Base-by-base conservation (phyloP, 73 alveolate species). In the Symbiodinium natans region DNA sequence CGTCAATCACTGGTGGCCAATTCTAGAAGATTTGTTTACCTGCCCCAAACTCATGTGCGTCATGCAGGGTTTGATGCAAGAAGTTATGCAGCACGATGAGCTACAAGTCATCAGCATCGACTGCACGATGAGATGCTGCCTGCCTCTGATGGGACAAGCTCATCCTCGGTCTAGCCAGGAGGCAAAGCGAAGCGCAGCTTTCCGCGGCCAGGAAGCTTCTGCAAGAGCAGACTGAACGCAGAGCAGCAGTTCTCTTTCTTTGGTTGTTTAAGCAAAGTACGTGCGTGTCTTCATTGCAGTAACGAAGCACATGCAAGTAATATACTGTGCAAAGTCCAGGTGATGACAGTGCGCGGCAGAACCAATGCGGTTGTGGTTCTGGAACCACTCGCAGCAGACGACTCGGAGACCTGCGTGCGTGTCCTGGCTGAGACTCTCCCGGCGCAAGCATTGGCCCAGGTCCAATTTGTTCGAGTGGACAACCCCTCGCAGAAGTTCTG, bases 311-410 rank as follows among this genome's bases (percentile, higher is more conserved):
- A n/a, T n/a, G n/a, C n/a, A n/a, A n/a, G 34, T 43, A 25, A 15
- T 17, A 27, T 3, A 23, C 41, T 6, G 27, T 40, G n/a, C n/a
- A n/a, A n/a, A 27, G 19, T n/a, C 27, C 13, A 34, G 40, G 36
- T 83, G 41, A 25, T 83, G 42, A 83, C 92, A 19, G 73, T 83
- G 15, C 92, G 92, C n/a, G 92, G 92, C 3, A 40, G 74, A 6
- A 83, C 92, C 2, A 15, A 54, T 27, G 92, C 92, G 3, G 92
- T 83, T 36, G 21, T 83, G 29, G 73, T 9, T 5, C 11, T 83
- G 92, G 36, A 9, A 5, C 40, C 92, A 17, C 74, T 83, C n/a
- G 33, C 38, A 23, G 15, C 42, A 1, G 68, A 52, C 68, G 68
- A 5, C 1, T 52, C 68, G 68, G 68, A 52, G 21, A 27, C 68